Percentiles rank a stretch among this genome's conserved stretches.
These are phyloP conservation scores for Rhynchosporium secalis DNA, from an alignment of 2,329 filamentous ascomycete species.

Conservation along the genomic window DNA sequence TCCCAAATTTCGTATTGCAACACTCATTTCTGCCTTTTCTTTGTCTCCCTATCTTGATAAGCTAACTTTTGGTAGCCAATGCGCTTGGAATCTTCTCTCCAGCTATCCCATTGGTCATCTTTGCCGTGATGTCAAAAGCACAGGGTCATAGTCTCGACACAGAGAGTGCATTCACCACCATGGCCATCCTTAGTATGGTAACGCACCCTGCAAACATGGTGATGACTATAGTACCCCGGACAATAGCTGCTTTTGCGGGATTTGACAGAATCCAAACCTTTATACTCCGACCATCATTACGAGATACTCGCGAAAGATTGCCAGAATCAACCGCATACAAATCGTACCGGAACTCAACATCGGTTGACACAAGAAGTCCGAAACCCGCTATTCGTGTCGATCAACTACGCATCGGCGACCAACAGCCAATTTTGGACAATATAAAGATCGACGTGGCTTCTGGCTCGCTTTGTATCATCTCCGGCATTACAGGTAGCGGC, in stretches of 20 bases:
- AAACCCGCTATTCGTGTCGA: not conserved
- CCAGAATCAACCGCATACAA: not conserved
- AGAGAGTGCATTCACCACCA: constrained; percentile 29
- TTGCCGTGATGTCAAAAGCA: constrained; percentile 22
- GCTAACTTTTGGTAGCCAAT: constrained; percentile 27
- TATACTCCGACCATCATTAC: constrained; percentile 20
- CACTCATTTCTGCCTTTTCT: not conserved
- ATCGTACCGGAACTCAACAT: not conserved
- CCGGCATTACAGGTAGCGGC: constrained; percentile 38
- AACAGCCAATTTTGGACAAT: constrained; percentile 1
- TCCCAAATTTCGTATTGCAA: constrained; percentile 19
- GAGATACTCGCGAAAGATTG: constrained; percentile 16
- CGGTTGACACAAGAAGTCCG: not conserved
- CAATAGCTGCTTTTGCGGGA: constrained; percentile 23
- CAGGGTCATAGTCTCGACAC: constrained; percentile 22
- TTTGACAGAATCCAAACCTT: constrained; percentile 39
- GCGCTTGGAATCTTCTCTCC: constrained; percentile 32
- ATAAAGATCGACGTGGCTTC: constrained; percentile 22
- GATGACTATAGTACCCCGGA: constrained; percentile 28
- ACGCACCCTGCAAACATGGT: constrained; percentile 33
- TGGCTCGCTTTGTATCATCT: constrained; percentile 25
- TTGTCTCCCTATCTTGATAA: too few species aligned
- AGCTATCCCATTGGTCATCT: constrained; percentile 29
- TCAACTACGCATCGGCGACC: not conserved
- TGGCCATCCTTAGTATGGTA: constrained; percentile 29